Evolutionary conservation across 768 basidiomycete genomes (phyloP).

Genomic region (Leccinum rimulosum): DNA sequence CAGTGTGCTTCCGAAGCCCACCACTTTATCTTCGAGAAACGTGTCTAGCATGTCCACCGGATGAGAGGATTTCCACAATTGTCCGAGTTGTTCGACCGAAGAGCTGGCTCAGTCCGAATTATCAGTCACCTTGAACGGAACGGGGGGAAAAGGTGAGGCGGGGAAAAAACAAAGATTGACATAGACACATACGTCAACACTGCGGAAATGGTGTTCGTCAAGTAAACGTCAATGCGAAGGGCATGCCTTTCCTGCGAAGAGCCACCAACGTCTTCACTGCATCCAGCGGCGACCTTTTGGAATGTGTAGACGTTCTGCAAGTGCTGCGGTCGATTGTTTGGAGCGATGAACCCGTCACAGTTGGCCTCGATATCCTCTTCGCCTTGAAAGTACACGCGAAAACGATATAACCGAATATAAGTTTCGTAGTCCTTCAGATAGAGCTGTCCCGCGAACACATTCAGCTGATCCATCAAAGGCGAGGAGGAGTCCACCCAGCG

Average conservation of each 20-base stretch:
- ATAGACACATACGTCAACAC: neutral
- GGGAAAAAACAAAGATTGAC: neutral
- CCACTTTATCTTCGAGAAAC: too few species aligned
- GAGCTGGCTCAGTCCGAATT: neutral
- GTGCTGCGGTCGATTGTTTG: neutral
- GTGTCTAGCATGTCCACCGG: too few species aligned
- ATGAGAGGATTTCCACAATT: too few species aligned
- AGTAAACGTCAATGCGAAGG: constrained; percentile 27
- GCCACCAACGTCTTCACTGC: too few species aligned
- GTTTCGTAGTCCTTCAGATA: constrained; percentile 11
- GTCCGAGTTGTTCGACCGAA: too few species aligned
- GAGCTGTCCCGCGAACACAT: neutral
- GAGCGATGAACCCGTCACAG: constrained; percentile 15
- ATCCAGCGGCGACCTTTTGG: constrained; percentile 1
- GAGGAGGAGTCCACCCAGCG: neutral
- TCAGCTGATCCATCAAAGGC: neutral
- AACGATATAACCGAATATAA: constrained; percentile 14
- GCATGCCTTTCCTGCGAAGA: too few species aligned
- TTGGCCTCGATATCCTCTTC: neutral
- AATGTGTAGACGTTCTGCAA: constrained; percentile 26
- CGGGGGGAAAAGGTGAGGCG: neutral
- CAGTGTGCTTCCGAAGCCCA: too few species aligned
- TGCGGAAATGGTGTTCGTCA: neutral
- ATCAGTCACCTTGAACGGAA: neutral
- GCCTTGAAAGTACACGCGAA: neutral